Evolutionary conservation across 164 flowering plant species (phyloP).

Genomic region (Akebia trifoliata): DNA sequence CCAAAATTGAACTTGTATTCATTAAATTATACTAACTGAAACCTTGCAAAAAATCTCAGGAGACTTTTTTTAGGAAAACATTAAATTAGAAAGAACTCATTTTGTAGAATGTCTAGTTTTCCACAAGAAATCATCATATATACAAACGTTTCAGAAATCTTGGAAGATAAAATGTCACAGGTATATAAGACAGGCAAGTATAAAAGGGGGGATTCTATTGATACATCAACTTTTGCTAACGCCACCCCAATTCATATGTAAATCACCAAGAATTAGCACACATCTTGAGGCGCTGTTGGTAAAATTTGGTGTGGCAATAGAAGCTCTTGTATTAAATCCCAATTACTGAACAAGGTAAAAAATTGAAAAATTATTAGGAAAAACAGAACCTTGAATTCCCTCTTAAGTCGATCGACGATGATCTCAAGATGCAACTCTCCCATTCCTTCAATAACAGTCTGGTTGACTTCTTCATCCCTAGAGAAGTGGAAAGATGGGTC

Average conservation of each 20-base stretch:
- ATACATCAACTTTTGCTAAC: too few species aligned
- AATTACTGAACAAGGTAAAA: background rate
- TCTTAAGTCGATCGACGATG: slow-evolving; percentile 87
- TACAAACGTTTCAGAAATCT: background rate
- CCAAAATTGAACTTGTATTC: too few species aligned
- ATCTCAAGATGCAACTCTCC: slow-evolving; percentile 99
- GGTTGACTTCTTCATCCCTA: slow-evolving; percentile 90
- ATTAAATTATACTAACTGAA: too few species aligned
- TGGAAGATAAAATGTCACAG: too few species aligned
- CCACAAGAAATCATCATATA: background rate
- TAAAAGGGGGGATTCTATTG: too few species aligned
- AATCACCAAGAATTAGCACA: too few species aligned
- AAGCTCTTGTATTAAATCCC: too few species aligned
- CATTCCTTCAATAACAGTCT: slow-evolving; percentile 98
- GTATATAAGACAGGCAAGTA: too few species aligned
- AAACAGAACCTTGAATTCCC: slow-evolving; percentile 74
- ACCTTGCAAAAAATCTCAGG: too few species aligned
- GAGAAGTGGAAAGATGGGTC: slow-evolving; percentile 99
- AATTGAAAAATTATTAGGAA: background rate
- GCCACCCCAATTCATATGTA: too few species aligned
- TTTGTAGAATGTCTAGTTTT: background rate
- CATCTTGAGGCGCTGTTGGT: too few species aligned
- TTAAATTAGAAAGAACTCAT: background rate
- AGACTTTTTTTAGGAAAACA: background rate
- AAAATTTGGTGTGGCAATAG: too few species aligned